Base-by-base conservation (phyloP, 2,329 filamentous ascomycete species). In the Passalora sequoiae region DNA sequence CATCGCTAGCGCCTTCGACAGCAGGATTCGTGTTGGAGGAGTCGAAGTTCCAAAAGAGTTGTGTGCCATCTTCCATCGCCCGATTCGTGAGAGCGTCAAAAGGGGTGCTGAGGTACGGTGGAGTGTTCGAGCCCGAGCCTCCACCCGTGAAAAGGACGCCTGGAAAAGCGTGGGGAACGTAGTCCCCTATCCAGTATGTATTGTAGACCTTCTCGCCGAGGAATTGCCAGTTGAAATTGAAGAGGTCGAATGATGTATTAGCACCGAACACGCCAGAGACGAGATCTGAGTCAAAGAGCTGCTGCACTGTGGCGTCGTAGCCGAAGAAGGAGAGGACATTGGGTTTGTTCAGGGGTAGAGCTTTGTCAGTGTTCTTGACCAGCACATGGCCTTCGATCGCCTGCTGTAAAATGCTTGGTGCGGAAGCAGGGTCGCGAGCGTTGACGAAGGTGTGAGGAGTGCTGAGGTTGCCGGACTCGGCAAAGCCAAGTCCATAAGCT, bases 291-390 rank as follows among this genome's bases (percentile, higher is more conserved):
- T 10, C 12, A 16, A 39, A 39, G 7, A 39, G 19, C 24, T 38
- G 43, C 10, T 39, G 22, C 6, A 25, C 47, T 7, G 33, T 44
- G n/a, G 64, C 64, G 33, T 66, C 63, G 24, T 65, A 64, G 9
- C 64, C 65, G 37, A 64, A 66, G 10, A 67, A 50, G 19, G 55
- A 60, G 6, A 68, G 42, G 37, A 63, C 63, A 2, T 54, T 58
- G 4, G 66, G 64, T 17, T 71, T 71, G 12, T 72, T 56, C 3
- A 80, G 60, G 0, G 77, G 77, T 2, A 81, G 50, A 1, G 70
- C 68, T 3, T 78, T 69, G 40, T 77, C 74, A 16, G 73, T 73
- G 44, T 84, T 79, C 64, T 89, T 89, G 20, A 81, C 61, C 27
- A 81, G 55, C 0, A 76, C 78, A 44, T 78, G 74, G 4, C 70